Evolutionary conservation across 2,329 filamentous ascomycete genomes (phyloP), one percentile per base, ranked within the genome.

Genomic region (Colletotrichum sp.): DNA sequence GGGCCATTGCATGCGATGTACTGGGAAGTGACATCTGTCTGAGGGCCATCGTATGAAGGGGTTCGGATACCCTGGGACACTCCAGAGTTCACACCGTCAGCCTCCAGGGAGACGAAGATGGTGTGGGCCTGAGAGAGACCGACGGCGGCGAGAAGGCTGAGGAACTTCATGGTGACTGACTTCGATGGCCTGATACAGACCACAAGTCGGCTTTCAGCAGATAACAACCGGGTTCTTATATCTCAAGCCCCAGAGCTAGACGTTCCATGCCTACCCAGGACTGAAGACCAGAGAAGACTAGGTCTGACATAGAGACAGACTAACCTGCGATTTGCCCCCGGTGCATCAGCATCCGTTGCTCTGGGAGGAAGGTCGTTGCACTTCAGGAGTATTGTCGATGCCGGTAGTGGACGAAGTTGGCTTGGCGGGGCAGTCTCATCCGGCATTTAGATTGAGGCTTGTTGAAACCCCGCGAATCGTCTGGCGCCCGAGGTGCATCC

Each of bases 1-100:
- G 87, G 85, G 60, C 88, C 88, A 78, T 90, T 91, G 84, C 89
- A 91, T 18, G 88, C 88, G 70, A 91, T 83, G 76, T 88, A 86
- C 76, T 87, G 86, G 52, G 85, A 87, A 18, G 82, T 86, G 6
- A 90, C 88, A 78, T 90, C 86, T 6, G 83, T 86, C 78, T 82
- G 80, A 6, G 81, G 81, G 77, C 88, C 86, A 80, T 90, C 86
- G 79, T 89, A 89, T 44, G 83, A 84, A 8, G 90, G 90, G 8
- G 87, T 88, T 55, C 89, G 86, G 63, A 92, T 87, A 26, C 85
- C 90, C 76, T 90, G 86, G 55, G 86, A 87, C 10, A 89, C 83
- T 55, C 82, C 77, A 71, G 88, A 86, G 18, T 84, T 86, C 16
- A 88, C 84, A 32, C 87, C 87, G 69, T 87, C 88, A 49, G 88